Conservation (phyloP, 305 asterid genomes). For the Fraxinus latifolia region DNA sequence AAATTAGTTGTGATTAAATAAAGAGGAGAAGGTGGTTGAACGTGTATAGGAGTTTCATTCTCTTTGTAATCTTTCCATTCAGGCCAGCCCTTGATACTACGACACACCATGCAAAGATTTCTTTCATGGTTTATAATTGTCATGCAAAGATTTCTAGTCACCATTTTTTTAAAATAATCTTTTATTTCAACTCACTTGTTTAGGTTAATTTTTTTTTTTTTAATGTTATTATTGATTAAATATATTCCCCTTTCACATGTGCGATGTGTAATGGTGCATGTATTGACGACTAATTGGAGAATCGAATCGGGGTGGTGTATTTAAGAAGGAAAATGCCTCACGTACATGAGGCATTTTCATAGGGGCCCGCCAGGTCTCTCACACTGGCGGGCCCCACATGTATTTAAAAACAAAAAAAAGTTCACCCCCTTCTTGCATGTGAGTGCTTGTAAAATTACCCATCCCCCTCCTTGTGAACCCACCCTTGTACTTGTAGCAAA, state of each 20-base stretch:
- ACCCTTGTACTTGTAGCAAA: too few relatives aligned
- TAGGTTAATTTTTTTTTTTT: neutral
- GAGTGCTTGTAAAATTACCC: too few relatives aligned
- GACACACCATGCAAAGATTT: neutral
- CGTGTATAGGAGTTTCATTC: neutral
- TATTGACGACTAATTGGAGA: neutral
- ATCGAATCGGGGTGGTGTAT: neutral
- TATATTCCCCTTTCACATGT: neutral
- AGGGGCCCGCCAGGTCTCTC: too few relatives aligned
- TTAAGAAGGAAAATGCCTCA: too few relatives aligned
- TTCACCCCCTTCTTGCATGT: too few relatives aligned
- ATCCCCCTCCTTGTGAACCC: too few relatives aligned
- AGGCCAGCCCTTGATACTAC: neutral
- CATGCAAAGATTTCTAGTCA: neutral
- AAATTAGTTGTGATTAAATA: neutral
- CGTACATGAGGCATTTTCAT: too few relatives aligned
- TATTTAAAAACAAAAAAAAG: too few relatives aligned
- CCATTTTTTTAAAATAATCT: neutral
- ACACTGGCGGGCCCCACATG: too few relatives aligned
- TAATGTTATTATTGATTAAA: too few relatives aligned
- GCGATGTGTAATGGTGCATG: neutral
- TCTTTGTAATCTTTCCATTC: neutral
- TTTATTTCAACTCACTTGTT: neutral
- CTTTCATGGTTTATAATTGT: neutral
- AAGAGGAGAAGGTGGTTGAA: neutral